A percentile compares a stretch with the other conserved stretches of the same genome.
phyloP scores from a whole-genome alignment of 352 stramenopile species.

The Pythium oligandrum region DNA sequence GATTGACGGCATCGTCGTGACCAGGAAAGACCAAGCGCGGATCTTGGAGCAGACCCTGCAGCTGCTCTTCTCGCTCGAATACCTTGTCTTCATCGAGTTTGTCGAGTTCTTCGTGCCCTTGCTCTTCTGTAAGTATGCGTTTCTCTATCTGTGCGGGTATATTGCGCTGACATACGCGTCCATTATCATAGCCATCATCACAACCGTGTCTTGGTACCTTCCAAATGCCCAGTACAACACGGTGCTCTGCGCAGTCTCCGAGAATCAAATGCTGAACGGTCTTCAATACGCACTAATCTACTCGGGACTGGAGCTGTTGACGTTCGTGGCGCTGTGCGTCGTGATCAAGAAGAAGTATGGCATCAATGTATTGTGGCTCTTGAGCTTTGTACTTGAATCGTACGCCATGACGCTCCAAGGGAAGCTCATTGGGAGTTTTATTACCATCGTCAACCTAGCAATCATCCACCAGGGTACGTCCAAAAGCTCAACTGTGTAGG shows the following conservation, averaged over 20 bases:
- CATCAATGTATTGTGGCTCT: conserved; percentile 20
- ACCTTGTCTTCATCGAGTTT: conserved; percentile 14
- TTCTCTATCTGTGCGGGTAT: not conserved
- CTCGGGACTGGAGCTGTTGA: conserved; percentile 24
- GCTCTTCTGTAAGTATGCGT: not conserved
- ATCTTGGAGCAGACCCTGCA: conserved; percentile 16
- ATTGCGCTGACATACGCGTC: too few relatives aligned
- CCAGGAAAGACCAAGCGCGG: conserved; percentile 4
- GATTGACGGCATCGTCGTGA: conserved; percentile 1
- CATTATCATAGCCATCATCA: too few relatives aligned
- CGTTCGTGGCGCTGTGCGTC: conserved; percentile 21
- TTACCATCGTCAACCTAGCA: conserved; percentile 7
- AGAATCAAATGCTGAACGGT: not conserved
- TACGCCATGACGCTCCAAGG: conserved; percentile 30
- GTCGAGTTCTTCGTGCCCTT: conserved; percentile 15
- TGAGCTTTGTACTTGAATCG: conserved; percentile 27
- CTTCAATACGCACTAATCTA: conserved; percentile 18
- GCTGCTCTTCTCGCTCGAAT: conserved; percentile 11
- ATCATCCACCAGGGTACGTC: conserved; percentile 9
- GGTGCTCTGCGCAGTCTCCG: conserved; percentile 4
- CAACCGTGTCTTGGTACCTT: not conserved
- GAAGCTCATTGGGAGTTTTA: conserved; percentile 25
- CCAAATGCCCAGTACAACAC: conserved; percentile 14
- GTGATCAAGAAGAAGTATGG: conserved; percentile 21
- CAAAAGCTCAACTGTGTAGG: too few relatives aligned